Conservation (phyloP, 1,284 basidiomycete species). For the Austroboletus rostrupii region DNA sequence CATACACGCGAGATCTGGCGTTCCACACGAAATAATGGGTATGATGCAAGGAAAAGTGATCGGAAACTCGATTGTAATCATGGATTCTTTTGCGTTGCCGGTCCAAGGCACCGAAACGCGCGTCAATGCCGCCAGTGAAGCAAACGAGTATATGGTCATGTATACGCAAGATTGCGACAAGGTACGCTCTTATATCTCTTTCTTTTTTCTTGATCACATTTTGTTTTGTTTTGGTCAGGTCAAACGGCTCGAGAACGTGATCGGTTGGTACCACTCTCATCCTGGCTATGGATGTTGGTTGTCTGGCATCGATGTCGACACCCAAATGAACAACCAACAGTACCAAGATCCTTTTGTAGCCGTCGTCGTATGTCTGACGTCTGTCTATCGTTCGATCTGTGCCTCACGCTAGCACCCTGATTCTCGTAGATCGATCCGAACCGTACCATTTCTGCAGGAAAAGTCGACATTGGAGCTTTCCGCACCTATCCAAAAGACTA, state of each 20-base stretch:
- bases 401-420: neutral
- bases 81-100: slow-evolving; percentile 95
- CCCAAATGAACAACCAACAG: slow-evolving; percentile 92
- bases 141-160: slow-evolving; percentile 98
- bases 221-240: slow-evolving; percentile 44
- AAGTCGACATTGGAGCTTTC: slow-evolving; percentile 98
- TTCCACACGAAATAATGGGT: slow-evolving; percentile 98
- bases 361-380: slow-evolving; percentile 72
- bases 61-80: slow-evolving; percentile 81
- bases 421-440: slow-evolving; percentile 88
- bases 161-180: slow-evolving; percentile 79
- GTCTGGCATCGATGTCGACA: slow-evolving; percentile 94
- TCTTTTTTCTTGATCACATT: neutral
- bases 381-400: neutral
- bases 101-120: slow-evolving; percentile 99
- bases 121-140: slow-evolving; percentile 94
- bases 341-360: slow-evolving; percentile 97
- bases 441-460: slow-evolving; percentile 94
- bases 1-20: slow-evolving; percentile 96
- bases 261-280: slow-evolving; percentile 99
- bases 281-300: slow-evolving; percentile 98
- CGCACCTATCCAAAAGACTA: slow-evolving; percentile 93
- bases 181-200: slow-evolving; percentile 38
- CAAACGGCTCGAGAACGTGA: slow-evolving; percentile 80
- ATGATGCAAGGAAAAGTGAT: slow-evolving; percentile 97